Evolutionary conservation across 345 rosid species (phyloP), one percentile per base, ranked within the genome.

Genomic region (Dipteronia dyeriana): DNA sequence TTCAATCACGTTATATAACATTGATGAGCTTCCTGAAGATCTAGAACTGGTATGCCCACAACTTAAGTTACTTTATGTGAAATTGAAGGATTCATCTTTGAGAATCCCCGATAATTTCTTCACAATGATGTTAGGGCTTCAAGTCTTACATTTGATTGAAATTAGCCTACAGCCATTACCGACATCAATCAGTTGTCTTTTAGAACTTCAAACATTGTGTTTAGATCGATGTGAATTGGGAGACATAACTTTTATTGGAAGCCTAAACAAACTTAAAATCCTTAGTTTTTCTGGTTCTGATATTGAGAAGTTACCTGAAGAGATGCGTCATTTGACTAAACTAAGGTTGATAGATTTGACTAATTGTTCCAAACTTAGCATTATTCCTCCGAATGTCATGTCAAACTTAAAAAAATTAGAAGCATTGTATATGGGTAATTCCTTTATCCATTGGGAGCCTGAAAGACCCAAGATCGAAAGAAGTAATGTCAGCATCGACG

Each of bases 331-430:
- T 14, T 41, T 85, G 66, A 76, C 31, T 0, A 4, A 9, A 9
- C n/a, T 85, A 20, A 64, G 56, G 63, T 11, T 76, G n/a, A 60
- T 78, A 31, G 75, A 80, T 60, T 54, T 80, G 62, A 73, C 8
- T 1, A 0, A 5, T 9, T 80, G 88, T 20, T 5, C 2, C 0
- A 7, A 10, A 4, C 79, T 83, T 5, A 2, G 29, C 47, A 23
- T 66, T 17, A 80, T 83, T 20, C 78, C 79, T 16, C 12, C 56
- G 0, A 39, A 41, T 2, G 57, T 82, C 29, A 25, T 85, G 0
- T 49, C 68, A 69, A 9, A 62, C 6, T 73, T 83, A 47, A 53
- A 45, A 11, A n/a, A 26, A 11, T 73, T 83, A 20, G 86, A 85
- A 47, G 86, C 80, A 9, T 22, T 85, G 39, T 73, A 43, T n/a